phyloP scores from a whole-genome alignment of 164 flowering plant species.

The Aristolochia contorta region DNA sequence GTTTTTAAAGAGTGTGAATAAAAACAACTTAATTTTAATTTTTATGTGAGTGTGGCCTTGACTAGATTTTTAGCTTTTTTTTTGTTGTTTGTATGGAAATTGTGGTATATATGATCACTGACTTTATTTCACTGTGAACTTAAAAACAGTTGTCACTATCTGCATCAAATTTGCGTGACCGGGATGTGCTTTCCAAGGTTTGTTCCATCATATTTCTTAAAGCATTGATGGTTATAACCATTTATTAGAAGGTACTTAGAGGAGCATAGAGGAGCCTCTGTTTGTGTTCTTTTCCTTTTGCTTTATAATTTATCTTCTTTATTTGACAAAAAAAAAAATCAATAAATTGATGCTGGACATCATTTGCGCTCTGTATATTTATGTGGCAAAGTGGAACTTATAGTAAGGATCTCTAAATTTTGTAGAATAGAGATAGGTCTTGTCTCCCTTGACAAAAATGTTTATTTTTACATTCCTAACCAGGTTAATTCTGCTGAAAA shows the following conservation, averaged over 20 bases:
- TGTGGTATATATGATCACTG: too few relatives aligned
- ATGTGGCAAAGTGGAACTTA: too few relatives aligned
- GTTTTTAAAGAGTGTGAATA: too few relatives aligned
- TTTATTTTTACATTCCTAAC: background rate
- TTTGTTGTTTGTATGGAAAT: too few relatives aligned
- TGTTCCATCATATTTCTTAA: constrained; percentile 2
- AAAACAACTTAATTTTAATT: too few relatives aligned
- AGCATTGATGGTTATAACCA: background rate
- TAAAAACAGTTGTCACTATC: constrained; percentile 58
- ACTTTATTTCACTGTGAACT: background rate
- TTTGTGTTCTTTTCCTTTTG: background rate
- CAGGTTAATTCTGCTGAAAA: constrained; percentile 1
- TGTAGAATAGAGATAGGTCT: background rate
- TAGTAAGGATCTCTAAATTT: background rate
- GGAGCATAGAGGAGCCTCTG: background rate
- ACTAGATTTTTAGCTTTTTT: too few relatives aligned
- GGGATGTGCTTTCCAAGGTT: constrained; percentile 77
- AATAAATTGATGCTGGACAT: too few relatives aligned
- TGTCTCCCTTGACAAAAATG: background rate
- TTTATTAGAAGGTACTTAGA: background rate
- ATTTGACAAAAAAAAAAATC: too few relatives aligned
- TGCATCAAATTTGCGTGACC: constrained; percentile 60
- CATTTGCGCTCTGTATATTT: too few relatives aligned
- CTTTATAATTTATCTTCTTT: background rate
- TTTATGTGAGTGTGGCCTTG: too few relatives aligned